phyloP scores from a whole-genome alignment of 768 basidiomycete genomes.

The Scleroderma citrinum region DNA sequence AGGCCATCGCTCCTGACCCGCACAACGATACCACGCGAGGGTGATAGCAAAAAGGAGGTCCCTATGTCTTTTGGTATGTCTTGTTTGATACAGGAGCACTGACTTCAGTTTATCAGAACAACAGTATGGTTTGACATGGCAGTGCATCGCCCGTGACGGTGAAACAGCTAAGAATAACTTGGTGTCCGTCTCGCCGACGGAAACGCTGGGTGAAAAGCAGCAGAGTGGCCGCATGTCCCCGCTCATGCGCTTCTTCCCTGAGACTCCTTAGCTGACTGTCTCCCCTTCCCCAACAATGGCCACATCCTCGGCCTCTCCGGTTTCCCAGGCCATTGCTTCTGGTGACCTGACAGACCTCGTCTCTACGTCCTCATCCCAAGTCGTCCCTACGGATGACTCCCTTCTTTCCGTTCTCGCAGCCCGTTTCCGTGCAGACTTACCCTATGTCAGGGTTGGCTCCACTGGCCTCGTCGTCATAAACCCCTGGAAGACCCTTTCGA shows the following conservation, averaged over 20 bases:
- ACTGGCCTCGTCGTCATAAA: constrained; percentile 53
- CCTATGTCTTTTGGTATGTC: no score
- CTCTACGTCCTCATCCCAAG: constrained; percentile 21
- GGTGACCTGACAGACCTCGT: constrained; percentile 47
- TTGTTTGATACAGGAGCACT: no score
- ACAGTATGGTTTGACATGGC: no score
- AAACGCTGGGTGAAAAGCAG: neutral
- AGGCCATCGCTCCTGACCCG: no score
- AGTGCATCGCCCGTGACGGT: constrained; percentile 2
- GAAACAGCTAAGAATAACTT: constrained; percentile 14
- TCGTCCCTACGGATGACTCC: constrained; percentile 49
- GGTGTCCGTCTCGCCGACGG: neutral
- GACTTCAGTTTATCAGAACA: no score
- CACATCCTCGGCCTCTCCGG: constrained; percentile 25
- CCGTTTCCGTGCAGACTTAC: constrained; percentile 53
- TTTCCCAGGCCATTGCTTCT: constrained; percentile 35
- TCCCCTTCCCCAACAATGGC: constrained; percentile 31
- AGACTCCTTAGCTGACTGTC: constrained; percentile 5
- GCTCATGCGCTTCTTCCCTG: constrained; percentile 2
- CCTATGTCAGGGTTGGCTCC: constrained; percentile 46
- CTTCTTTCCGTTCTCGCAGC: constrained; percentile 49
- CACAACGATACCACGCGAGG: no score
- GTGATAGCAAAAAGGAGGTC: no score
- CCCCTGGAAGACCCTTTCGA: constrained; percentile 52
- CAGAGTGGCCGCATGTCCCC: constrained; percentile 1